Conservation (phyloP, 176 grass and related monocot species). For the Aegilops bicornis region DNA sequence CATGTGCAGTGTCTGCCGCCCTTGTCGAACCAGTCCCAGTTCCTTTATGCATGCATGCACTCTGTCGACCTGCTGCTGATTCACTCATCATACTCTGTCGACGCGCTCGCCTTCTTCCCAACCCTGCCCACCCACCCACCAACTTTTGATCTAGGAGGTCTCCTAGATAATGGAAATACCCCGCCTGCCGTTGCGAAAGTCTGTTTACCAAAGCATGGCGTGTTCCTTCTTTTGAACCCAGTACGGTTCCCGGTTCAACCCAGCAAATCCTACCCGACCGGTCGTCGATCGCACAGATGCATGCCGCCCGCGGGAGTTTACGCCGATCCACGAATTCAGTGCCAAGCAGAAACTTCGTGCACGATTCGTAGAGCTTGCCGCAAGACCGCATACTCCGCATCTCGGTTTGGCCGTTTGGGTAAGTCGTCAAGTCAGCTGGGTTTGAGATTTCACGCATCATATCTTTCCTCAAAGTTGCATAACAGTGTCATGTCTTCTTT, state of each 20-base stretch:
- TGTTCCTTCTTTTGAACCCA: background rate
- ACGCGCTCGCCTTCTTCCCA: background rate
- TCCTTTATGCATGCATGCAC: background rate
- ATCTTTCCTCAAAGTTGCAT: background rate
- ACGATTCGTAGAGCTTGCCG: background rate
- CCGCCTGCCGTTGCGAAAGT: background rate
- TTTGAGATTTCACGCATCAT: background rate
- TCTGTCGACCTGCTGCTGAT: constrained; percentile 7
- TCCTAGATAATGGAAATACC: background rate
- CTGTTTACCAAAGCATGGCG: background rate
- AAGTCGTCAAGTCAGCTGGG: background rate
- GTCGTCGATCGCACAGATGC: background rate
- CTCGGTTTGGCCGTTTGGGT: background rate
- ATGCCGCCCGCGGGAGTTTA: background rate
- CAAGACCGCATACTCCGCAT: background rate
- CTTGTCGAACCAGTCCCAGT: constrained; percentile 1
- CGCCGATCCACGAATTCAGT: background rate
- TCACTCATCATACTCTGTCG: background rate
- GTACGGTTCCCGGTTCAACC: background rate
- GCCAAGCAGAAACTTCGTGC: constrained; percentile 16
- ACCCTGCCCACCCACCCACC: background rate
- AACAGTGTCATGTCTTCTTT: background rate
- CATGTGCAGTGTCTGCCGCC: constrained; percentile 38
- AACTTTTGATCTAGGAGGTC: background rate
- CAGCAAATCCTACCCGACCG: background rate